Evolutionary conservation across 2,329 filamentous ascomycete species (phyloP).

Genomic region (Thermochaetoides dissita): DNA sequence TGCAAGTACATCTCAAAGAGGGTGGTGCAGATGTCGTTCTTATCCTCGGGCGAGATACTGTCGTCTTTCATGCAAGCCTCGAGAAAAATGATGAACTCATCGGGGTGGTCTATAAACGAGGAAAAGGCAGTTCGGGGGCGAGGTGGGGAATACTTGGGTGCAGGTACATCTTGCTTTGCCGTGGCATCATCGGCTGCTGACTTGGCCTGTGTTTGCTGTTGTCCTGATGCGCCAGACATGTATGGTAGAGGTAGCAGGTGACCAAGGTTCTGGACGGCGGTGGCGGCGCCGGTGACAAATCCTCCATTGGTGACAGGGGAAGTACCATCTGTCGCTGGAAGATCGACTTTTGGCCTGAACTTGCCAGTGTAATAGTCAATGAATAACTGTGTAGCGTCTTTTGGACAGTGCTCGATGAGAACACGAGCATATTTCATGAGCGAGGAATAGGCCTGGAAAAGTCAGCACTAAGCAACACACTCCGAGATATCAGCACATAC

Average conservation of each 20-base stretch:
- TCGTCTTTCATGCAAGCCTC: constrained; percentile 71
- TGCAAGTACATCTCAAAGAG: constrained; percentile 97
- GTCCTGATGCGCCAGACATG: constrained; percentile 43
- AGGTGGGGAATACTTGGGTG: constrained; percentile 58
- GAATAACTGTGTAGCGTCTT: constrained; percentile 73
- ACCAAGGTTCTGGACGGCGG: constrained; percentile 72
- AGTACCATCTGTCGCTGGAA: constrained; percentile 21
- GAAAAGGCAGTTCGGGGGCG: constrained; percentile 85
- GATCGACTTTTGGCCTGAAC: constrained; percentile 60
- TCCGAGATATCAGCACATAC: constrained; percentile 31
- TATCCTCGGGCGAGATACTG: constrained; percentile 58
- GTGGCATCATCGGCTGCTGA: constrained; percentile 39
- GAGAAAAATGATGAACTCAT: constrained; percentile 83
- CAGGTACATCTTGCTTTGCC: constrained; percentile 32
- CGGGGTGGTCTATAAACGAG: constrained; percentile 84
- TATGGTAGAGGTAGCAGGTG: constrained; percentile 75
- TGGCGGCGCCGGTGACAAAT: constrained; percentile 47
- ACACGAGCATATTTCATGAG: constrained; percentile 93
- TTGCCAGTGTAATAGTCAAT: constrained; percentile 87
- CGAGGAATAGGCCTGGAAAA: constrained; percentile 59
- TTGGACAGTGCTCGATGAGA: constrained; percentile 71
- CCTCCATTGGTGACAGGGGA: constrained; percentile 26
- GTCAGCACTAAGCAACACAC: constrained; percentile 24
- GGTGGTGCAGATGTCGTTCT: constrained; percentile 80
- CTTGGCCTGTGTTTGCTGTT: constrained; percentile 32